These are phyloP conservation scores for Solanum hybrid DNA, from an alignment of 305 asterid genomes.

Conservation along the genomic window DNA sequence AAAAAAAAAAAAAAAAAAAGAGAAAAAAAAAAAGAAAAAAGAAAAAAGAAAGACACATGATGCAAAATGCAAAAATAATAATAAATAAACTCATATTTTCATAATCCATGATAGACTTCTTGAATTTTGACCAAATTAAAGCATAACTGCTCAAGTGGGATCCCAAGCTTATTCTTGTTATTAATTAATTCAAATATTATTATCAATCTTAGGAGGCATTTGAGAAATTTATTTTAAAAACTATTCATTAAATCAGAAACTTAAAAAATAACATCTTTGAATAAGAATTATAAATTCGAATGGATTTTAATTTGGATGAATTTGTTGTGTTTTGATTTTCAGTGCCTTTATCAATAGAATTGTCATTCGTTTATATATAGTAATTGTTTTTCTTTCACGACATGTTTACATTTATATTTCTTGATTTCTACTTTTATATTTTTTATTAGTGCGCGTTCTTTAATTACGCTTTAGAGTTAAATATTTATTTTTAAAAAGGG, in stretches of 20 bases:
- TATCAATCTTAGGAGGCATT: background rate
- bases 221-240: background rate
- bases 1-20: too few relatives aligned
- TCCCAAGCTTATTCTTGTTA: background rate
- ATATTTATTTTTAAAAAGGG: background rate
- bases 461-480: background rate
- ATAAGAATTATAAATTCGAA: background rate
- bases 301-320: background rate
- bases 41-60: too few relatives aligned
- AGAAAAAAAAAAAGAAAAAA: too few relatives aligned
- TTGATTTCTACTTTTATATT: background rate
- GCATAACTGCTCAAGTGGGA: background rate
- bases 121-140: background rate
- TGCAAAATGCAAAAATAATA: too few relatives aligned
- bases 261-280: background rate
- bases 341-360: background rate
- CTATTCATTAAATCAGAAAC: background rate
- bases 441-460: background rate
- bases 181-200: background rate
- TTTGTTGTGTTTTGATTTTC: background rate
- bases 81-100: background rate
- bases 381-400: background rate
- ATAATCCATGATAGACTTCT: background rate
- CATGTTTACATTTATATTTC: background rate
- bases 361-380: background rate